phyloP scores from a whole-genome alignment of 1,139 yeast genomes.

The Geotrichum carabidarum region DNA sequence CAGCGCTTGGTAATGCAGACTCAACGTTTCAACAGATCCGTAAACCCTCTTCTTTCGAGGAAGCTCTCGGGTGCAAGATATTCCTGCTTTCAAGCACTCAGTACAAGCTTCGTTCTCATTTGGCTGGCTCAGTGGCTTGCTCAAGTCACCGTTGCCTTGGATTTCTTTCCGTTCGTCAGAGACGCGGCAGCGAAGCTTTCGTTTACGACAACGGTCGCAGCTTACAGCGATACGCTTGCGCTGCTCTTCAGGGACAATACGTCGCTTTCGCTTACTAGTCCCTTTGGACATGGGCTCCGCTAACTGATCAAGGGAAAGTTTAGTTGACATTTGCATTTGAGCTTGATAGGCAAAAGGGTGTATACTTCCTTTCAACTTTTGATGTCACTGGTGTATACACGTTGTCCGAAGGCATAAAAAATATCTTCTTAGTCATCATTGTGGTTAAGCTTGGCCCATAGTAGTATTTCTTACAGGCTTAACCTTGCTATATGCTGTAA shows the following conservation, averaged over 20 bases:
- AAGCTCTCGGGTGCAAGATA: constrained; percentile 13
- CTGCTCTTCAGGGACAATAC: constrained; percentile 20
- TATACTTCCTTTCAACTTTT: no score
- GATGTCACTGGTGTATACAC: no score
- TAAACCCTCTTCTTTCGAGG: constrained; percentile 20
- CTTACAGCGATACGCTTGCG: constrained; percentile 20
- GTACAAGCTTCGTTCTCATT: constrained; percentile 14
- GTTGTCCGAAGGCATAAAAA: no score
- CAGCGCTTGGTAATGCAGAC: constrained; percentile 18
- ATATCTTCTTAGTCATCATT: no score
- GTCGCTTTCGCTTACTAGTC: constrained; percentile 15
- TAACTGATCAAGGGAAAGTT: neutral
- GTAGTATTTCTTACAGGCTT: no score
- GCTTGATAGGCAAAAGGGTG: no score
- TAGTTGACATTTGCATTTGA: no score
- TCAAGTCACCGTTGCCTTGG: neutral
- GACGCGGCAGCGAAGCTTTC: constrained; percentile 18
- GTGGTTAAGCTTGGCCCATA: no score
- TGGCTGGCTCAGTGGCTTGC: constrained; percentile 8
- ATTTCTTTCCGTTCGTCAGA: neutral
- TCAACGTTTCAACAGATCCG: constrained; percentile 18
- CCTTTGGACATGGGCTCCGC: neutral
- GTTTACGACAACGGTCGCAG: constrained; percentile 20
- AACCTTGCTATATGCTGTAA: no score
- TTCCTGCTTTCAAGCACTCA: constrained; percentile 16